Percentiles rank a stretch among this genome's conserved stretches.
Evolutionary conservation across 208 protist genomes (phyloP).

Genomic region (Spironucleus salmonicida): DNA sequence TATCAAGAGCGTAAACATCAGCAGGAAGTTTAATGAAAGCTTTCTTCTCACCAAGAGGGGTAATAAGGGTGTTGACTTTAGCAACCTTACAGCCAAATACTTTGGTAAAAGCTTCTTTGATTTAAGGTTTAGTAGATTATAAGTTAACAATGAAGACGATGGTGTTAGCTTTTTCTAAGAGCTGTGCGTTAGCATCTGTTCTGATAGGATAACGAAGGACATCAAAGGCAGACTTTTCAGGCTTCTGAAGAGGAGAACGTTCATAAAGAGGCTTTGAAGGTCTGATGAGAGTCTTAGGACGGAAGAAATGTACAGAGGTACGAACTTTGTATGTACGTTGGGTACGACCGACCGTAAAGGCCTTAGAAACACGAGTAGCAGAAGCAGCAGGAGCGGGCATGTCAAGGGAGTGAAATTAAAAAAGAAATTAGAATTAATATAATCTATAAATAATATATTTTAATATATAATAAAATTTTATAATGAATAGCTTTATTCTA

Average conservation of each 20-base stretch:
- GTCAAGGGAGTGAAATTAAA: no score
- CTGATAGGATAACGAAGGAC: constrained; percentile 87
- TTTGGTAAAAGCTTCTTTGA: constrained; percentile 86
- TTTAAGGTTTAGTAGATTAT: constrained; percentile 84
- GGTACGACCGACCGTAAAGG: no score
- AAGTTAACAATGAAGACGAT: constrained; percentile 94
- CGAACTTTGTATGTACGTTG: no score
- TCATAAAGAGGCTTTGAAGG: constrained; percentile 18
- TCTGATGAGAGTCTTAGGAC: constrained; percentile 18
- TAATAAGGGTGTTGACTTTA: constrained; percentile 95
- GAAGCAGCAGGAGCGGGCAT: no score
- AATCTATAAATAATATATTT: no score
- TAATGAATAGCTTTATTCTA: no score
- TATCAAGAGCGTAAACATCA: constrained; percentile 25
- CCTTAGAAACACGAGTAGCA: no score
- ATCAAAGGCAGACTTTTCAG: constrained; percentile 59
- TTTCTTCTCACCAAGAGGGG: constrained; percentile 34
- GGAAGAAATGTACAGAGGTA: background rate
- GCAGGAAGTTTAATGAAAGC: constrained; percentile 29
- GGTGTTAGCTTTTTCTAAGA: constrained; percentile 99
- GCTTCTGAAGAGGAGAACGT: background rate
- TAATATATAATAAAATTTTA: no score
- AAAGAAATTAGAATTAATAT: no score
- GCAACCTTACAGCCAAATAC: constrained; percentile 84
- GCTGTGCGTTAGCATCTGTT: constrained; percentile 93